phyloP scores from a whole-genome alignment of 1,284 basidiomycete species.

The Puccinia triticina region DNA sequence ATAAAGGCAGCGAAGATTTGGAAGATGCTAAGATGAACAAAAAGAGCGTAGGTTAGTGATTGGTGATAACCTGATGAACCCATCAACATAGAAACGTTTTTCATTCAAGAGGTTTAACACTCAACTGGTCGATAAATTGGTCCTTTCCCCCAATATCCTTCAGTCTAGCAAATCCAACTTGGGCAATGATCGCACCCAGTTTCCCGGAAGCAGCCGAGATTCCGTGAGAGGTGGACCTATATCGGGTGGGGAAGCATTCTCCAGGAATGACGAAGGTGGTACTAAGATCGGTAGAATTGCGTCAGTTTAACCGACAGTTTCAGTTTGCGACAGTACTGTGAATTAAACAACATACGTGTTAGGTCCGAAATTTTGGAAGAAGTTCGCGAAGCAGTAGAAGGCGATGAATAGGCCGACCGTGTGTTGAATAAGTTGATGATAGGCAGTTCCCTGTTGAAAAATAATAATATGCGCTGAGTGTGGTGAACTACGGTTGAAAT shows the following conservation, averaged over 20 bases:
- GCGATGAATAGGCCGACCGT: conserved; percentile 65
- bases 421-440: conserved; percentile 65
- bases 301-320: no score
- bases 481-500: conserved; percentile 57
- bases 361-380: conserved; percentile 62
- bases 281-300: background rate
- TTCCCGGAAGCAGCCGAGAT: conserved; percentile 77
- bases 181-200: conserved; percentile 78
- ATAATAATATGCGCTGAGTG: background rate
- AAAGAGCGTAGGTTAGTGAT: background rate
- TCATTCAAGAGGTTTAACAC: background rate
- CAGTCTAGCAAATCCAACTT: conserved; percentile 63
- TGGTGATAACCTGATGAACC: background rate
- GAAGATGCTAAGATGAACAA: conserved; percentile 35
- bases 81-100: background rate
- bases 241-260: conserved; percentile 58
- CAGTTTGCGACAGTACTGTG: background rate
- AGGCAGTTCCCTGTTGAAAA: conserved; percentile 19
- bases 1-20: conserved; percentile 43
- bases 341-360: conserved; percentile 5
- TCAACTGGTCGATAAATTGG: conserved; percentile 40
- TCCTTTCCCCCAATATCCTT: conserved; percentile 50
- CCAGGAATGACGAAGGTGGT: conserved; percentile 46
- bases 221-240: conserved; percentile 79
- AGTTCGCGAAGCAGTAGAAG: conserved; percentile 63